Conservation (phyloP, 2,329 filamentous ascomycete species). For the Calonectria crousiana region DNA sequence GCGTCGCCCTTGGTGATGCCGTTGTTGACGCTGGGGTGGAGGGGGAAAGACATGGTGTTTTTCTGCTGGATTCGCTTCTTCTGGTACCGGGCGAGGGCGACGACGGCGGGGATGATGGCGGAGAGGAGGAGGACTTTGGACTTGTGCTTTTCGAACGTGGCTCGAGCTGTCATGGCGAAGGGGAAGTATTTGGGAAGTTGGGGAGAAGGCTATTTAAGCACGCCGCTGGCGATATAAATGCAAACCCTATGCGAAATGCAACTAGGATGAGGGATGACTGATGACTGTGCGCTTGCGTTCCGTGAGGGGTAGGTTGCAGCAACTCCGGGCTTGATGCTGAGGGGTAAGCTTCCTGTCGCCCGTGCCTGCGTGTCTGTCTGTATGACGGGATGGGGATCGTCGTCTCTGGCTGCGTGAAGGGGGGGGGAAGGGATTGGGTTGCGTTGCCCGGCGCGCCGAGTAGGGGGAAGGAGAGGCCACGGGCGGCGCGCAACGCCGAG, state of each 20-base stretch:
- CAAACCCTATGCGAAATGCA: neutral
- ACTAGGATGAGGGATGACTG: neutral
- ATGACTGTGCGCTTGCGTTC: neutral
- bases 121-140: constrained; percentile 34
- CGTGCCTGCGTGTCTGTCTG: neutral
- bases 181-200: neutral
- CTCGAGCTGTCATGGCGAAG: constrained; percentile 23
- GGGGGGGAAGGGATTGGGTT: neutral
- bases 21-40: constrained; percentile 74
- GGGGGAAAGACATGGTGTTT: constrained; percentile 41
- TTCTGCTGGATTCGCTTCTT: constrained; percentile 31
- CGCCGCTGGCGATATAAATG: constrained; percentile 5
- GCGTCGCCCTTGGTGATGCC: constrained; percentile 68
- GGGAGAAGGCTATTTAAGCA: constrained; percentile 18
- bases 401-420: neutral
- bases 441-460: constrained; percentile 11
- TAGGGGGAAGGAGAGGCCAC: neutral
- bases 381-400: constrained; percentile 8
- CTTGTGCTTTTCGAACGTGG: constrained; percentile 21
- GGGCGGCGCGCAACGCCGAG: constrained; percentile 32
- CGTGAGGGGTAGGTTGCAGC: constrained; percentile 28
- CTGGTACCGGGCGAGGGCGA: constrained; percentile 32
- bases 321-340: neutral
- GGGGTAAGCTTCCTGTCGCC: constrained; percentile 6
- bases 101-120: constrained; percentile 38